Base-by-base conservation (phyloP, 208 protist genomes). In the Acanthamoeba culbertsoni region DNA sequence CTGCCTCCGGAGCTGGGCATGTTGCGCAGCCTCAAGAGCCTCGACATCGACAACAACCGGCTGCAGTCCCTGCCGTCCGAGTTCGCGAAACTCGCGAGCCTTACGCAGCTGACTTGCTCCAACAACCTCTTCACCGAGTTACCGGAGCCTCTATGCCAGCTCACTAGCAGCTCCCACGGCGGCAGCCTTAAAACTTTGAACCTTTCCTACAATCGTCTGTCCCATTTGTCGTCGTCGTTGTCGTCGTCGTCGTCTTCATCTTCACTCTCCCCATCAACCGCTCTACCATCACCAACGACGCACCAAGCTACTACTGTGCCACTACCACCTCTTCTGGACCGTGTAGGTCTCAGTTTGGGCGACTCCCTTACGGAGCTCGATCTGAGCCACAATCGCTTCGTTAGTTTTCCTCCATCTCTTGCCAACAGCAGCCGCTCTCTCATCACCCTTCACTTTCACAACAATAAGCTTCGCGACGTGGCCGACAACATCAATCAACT, bases 41-140 rank as follows among this genome's bases (percentile, higher is more conserved):
- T 92, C 33, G 88, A 92, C 63, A 92, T 92, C 57, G 88, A 92
- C 45, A 92, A 92, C 88, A 92, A 92, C 23, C 37, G 55, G 16
- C 65, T 92, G 37, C 26, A 42, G 28, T 28, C n/a, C n/a, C 59
- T 92, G 62, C 88, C 88, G 7, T 26, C 31, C 42, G 88, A 92
- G 62, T 92, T 92, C 35, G 88, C 28, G 0, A 46, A 79, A 28
- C 65, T 92, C 14, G 28, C 20, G 40, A 92, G 65, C 63, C 88
- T 92, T 62, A 92, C 88, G 31, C 88, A 92, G 62, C 88, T 92
- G 23, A 92, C 88, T 33, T 92, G 88, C 65, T 10, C 88, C 31
- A 92, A 92, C 88, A 92, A 92, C 35, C 40, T 65, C 35, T 79
- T 92, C 23, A 6, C 42, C 62, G 31, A 92, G 31, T 92, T 92